phyloP scores from a whole-genome alignment of 176 grass and related monocot species.

The Eremochloa ophiuroides region DNA sequence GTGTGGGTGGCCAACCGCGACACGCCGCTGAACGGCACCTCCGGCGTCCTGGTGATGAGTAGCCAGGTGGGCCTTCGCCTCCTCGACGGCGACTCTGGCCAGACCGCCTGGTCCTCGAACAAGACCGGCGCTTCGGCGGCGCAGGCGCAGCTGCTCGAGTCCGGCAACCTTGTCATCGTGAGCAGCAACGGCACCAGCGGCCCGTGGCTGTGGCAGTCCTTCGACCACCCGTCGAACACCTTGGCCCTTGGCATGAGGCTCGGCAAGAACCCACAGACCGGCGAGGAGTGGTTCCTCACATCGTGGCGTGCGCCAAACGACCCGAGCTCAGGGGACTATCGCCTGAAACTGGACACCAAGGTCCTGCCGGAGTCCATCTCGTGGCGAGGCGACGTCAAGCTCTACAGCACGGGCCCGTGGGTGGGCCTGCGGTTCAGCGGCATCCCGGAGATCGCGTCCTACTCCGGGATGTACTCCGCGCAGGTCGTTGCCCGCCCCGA shows the following conservation, averaged over 20 bases:
- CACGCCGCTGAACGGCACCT: not conserved
- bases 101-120: not conserved
- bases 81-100: not conserved
- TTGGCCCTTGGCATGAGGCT: constrained; percentile 30
- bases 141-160: too few species aligned
- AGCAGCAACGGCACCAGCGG: not conserved
- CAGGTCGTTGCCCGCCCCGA: constrained; percentile 13
- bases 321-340: constrained; percentile 15
- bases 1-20: constrained; percentile 37
- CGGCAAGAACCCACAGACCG: constrained; percentile 14
- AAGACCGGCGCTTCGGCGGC: not conserved
- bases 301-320: not conserved
- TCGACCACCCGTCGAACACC: constrained; percentile 38
- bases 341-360: not conserved
- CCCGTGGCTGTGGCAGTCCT: constrained; percentile 40
- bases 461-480: constrained; percentile 5
- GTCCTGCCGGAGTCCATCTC: constrained; percentile 28
- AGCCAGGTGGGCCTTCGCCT: not conserved
- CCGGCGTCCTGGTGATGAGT: constrained; percentile 4
- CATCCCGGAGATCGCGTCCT: constrained; percentile 47
- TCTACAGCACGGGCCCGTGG: constrained; percentile 25
- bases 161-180: too few species aligned
- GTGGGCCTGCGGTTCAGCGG: too few species aligned
- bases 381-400: not conserved
- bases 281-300: constrained; percentile 12